Evolutionary conservation across 2,329 filamentous ascomycete species (phyloP), one percentile per base, ranked within the genome.

Genomic region (Phialophora expanda): DNA sequence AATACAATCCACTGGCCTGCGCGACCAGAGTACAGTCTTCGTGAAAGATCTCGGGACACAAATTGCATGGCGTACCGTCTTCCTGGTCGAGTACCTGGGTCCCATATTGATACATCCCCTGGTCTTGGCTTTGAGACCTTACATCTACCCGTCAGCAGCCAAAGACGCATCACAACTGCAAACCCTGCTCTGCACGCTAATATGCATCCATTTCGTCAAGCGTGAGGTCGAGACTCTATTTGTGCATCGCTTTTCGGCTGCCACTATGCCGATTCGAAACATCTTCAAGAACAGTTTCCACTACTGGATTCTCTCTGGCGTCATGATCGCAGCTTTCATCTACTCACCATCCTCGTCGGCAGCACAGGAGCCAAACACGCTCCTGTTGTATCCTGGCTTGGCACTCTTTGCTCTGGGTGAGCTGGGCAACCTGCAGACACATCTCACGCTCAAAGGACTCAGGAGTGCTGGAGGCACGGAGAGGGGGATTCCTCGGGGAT

Each of bases 31-130:
- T 69, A 82, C 83, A 22, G 79, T 99, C 56, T 87, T 95, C 72
- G 91, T 98, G 70, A 98, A 99, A 82, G 94, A 99, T 77, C 84
- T 99, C 32, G 95, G 95, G 17, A 87, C 89, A 56, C 95, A 99
- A 79, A 90, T 97, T 63, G 88, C 87, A 69, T 99, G 95, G 95
- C 89, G 88, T 70, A 95, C 92, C 67, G 94, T 98, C 78, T 99
- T 94, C 83, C 82, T 97, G 69, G 89, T 97, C 82, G 95, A 99
- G 81, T 99, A 99, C 79, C 81, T 95, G 71, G 95, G 95, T 3
- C 95, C 95, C 5, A 86, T 98, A 74, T 80, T 97, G 74, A 90
- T 98, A 81, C 93, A 97, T 81, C 86, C 87, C 53, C 82, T 91
- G 73, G 83, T 93, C 77, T 88, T 86, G 78, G 79, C 85, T 72